These are phyloP conservation scores for Pseudopyricularia cyperi DNA, from an alignment of 2,329 filamentous ascomycete genomes.

Conservation along the genomic window DNA sequence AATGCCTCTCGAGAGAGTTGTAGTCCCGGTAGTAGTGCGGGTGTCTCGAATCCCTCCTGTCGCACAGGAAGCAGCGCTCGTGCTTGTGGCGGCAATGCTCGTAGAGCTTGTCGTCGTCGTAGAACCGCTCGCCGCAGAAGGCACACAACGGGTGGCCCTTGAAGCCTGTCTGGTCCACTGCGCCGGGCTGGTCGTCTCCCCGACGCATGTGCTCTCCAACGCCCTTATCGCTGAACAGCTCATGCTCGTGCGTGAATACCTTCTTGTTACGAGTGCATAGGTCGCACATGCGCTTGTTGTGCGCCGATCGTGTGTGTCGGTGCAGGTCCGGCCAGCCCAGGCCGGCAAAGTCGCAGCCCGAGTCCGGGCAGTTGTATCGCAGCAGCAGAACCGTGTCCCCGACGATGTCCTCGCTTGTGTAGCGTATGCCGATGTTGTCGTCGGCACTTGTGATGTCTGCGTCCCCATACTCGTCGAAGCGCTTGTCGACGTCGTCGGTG, in stretches of 20 bases:
- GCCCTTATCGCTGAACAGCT: constrained; percentile 71
- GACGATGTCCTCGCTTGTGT: constrained; percentile 77
- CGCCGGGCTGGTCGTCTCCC: constrained; percentile 83
- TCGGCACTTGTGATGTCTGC: constrained; percentile 67
- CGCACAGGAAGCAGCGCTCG: constrained; percentile 90
- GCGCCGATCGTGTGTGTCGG: constrained; percentile 68
- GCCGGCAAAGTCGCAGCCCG: constrained; percentile 68
- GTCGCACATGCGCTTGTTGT: constrained; percentile 85
- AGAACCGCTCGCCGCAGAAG: constrained; percentile 86
- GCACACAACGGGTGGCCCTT: constrained; percentile 89
- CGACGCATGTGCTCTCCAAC: constrained; percentile 78
- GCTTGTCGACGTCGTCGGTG: constrained; percentile 70
- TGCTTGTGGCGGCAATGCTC: constrained; percentile 88
- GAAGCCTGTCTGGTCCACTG: constrained; percentile 87
- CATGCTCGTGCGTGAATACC: constrained; percentile 96
- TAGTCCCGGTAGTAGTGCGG: constrained; percentile 92
- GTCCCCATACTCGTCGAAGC: constrained; percentile 69
- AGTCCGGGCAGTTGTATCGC: constrained; percentile 88
- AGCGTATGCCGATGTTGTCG: constrained; percentile 80
- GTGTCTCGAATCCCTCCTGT: constrained; percentile 53
- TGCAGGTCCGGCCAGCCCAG: constrained; percentile 45
- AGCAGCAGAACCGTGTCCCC: constrained; percentile 81
- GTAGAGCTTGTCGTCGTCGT: constrained; percentile 90
- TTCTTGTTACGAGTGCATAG: constrained; percentile 90
- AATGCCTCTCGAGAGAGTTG: constrained; percentile 73